Evolutionary conservation across 257 asterid genomes (phyloP), one percentile per base, ranked within the genome.

Genomic region (Haberlea rhodopensis): DNA sequence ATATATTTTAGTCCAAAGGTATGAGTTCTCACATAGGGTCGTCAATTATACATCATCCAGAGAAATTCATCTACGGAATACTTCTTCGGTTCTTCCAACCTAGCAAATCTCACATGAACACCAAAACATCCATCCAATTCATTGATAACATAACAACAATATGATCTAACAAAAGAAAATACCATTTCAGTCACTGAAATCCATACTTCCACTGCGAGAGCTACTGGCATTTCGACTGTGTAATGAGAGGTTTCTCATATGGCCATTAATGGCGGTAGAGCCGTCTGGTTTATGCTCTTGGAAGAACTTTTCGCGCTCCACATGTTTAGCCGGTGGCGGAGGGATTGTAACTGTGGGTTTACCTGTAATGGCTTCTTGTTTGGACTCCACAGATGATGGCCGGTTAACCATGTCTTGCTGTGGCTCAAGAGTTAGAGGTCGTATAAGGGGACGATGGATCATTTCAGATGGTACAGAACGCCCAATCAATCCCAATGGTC

Each of bases 281-380:
- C 85, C 82, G 48, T 89, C 96, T 16, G 67, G 49, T 74, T 82
- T 89, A 18, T 85, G 86, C 63, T 84, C 94, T 73, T 85, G 87
- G 70, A 92, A 92, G 76, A 89, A 89, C 69, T 71, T 89, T 68
- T 92, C 95, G 52, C 99, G 80, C 83, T 92, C 99, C 16, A 79
- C 83, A 22, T 84, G 95, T 68, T 87, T 92, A 51, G 99, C 89
- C 4, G 99, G 99, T 37, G 98, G 98, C 1, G 97, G 97, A 53
- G 99, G 97, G 76, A 89, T 78, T 57, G 83, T 49, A 19, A 78
- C 97, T 4, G 77, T 71, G 6, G 78, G 57, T 74, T 45, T 82
- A 31, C 64, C 71, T 54, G 7, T 15, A 60, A 61, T 57, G 22
- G 59, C 20, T 67, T 75, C 81, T 52, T 69, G 78, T 62, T 70